Evolutionary conservation across 2,329 filamentous ascomycete genomes (phyloP), one percentile per base, ranked within the genome.

Genomic region (Fusarium sp.): DNA sequence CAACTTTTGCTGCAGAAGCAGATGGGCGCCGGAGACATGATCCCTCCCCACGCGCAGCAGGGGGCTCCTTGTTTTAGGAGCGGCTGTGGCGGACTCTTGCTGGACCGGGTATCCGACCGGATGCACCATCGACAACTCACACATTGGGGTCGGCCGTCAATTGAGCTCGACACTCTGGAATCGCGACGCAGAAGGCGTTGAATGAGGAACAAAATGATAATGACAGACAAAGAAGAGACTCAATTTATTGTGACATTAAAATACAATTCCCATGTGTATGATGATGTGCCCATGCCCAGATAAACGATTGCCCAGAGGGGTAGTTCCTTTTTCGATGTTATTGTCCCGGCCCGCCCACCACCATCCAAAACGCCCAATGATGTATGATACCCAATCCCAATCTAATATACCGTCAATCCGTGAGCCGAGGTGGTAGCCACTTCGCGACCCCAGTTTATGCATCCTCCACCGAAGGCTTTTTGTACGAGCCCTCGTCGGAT

Each of bases 401-500:
- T 36, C 11, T 9, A 62, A 39, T 54, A 36, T 34, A 48, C 16
- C 5, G 28, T 16, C 27, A 37, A 43, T 51, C n/a, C 30, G 43
- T 46, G 16, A 27, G 16, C 34, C 15, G 46, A 30, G 18, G 16
- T 50, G 44, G 37, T 41, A 34, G 36, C 41, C 53, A 28, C 23
- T 23, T 23, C 23, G 4, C 23, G 23, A 23, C 23, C 23, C 23
- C 4, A 23, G n/a, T 16, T 55, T 10, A 44, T 18, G 50, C 31
- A 41, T 75, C 73, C 53, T 75, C 73, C 1, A 75, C 73, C 4
- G 71, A 69, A 12, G 73, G 72, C 46, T 73, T 75, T 64, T 62
- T 75, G 53, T 75, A 75, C 18, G 59, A 46, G 9, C 65, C 70
- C 12, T 62, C 56, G 9, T 75, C 71, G 8, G 62, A 62, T 13